Percentiles rank a stretch among this genome's conserved stretches.
phyloP scores from a whole-genome alignment of 257 asterid species.

The Solanum pinnatisectum region DNA sequence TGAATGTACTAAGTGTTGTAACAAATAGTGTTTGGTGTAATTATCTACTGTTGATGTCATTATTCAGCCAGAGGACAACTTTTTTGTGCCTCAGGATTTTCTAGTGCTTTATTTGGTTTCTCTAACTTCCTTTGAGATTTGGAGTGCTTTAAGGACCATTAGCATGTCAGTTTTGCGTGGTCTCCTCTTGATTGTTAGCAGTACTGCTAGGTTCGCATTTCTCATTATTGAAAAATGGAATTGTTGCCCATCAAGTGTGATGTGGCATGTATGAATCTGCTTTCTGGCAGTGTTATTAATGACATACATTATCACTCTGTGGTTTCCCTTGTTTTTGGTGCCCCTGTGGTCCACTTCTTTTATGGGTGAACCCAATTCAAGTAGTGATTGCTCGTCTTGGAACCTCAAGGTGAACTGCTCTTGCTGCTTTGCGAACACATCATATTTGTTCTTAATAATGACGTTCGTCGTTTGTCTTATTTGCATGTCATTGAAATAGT shows the following conservation, averaged over 20 bases:
- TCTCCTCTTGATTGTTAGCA: neutral
- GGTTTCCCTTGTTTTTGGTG: neutral
- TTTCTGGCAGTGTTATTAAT: neutral
- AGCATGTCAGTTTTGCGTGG: neutral
- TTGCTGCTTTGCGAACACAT: neutral
- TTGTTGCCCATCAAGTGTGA: neutral
- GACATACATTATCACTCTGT: neutral
- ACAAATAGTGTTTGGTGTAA: neutral
- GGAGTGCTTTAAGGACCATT: neutral
- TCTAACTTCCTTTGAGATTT: neutral
- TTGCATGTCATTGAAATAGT: neutral
- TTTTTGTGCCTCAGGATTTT: neutral
- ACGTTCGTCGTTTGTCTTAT: neutral
- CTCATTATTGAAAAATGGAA: neutral
- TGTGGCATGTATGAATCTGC: neutral
- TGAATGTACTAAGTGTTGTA: neutral
- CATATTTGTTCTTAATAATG: neutral
- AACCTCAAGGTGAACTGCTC: neutral
- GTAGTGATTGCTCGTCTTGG: neutral
- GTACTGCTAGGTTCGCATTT: neutral
- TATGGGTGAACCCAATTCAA: neutral
- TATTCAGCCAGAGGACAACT: neutral
- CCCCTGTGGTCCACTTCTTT: neutral
- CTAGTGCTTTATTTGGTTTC: neutral
- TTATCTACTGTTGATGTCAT: neutral